Conservation (phyloP, 1,284 basidiomycete genomes). For the Ustilago crameri region DNA sequence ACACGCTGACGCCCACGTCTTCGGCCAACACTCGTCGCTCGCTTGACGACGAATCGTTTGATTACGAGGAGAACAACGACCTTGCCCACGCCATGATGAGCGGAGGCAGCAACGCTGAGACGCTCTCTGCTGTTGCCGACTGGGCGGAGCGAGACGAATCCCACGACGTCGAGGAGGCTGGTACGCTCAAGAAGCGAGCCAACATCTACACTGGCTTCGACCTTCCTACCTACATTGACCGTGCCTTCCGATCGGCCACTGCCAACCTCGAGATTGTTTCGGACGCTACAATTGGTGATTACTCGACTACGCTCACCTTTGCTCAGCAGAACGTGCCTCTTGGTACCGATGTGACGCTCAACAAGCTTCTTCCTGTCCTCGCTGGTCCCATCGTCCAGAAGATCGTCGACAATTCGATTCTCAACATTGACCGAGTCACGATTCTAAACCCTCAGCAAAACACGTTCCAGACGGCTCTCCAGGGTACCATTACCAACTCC, state of each 20-base stretch:
- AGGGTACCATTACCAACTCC: constrained; percentile 78
- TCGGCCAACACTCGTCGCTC: constrained; percentile 49
- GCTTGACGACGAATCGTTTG: constrained; percentile 29
- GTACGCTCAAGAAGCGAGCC: constrained; percentile 71
- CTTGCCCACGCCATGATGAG: constrained; percentile 52
- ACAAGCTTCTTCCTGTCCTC: constrained; percentile 77
- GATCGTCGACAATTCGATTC: constrained; percentile 75
- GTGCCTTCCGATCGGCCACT: constrained; percentile 76
- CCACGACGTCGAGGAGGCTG: constrained; percentile 14
- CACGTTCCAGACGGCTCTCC: constrained; percentile 75
- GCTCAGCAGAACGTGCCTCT: constrained; percentile 75
- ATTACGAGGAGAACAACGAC: constrained; percentile 54
- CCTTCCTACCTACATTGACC: constrained; percentile 76
- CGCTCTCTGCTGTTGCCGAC: constrained; percentile 54
- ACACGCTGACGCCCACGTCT: constrained; percentile 72
- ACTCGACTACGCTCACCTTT: constrained; percentile 75
- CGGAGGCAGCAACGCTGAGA: constrained; percentile 67
- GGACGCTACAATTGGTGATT: constrained; percentile 76
- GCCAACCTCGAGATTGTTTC: constrained; percentile 76
- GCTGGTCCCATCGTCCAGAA: constrained; percentile 83
- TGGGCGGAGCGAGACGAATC: constrained; percentile 45
- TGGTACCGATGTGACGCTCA: constrained; percentile 75
- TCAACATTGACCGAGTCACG: constrained; percentile 68
- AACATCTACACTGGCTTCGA: constrained; percentile 74
- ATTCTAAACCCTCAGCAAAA: constrained; percentile 70